Conservation (phyloP, 1,284 basidiomycete genomes). For the Schizophyllum commune region DNA sequence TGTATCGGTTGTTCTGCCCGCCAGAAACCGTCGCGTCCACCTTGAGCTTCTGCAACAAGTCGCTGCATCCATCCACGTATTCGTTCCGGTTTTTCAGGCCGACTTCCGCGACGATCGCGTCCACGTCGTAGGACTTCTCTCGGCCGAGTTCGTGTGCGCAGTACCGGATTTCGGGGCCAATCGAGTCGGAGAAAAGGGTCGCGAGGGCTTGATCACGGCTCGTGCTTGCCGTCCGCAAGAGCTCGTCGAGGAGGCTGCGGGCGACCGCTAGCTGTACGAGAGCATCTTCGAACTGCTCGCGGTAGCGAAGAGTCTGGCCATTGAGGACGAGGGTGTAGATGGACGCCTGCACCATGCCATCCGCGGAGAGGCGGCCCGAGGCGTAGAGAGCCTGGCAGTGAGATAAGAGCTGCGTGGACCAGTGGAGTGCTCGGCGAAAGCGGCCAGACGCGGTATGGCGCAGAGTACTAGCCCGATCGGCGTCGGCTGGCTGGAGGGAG, state of each 20-base stretch:
- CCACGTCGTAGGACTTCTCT: conserved; percentile 75
- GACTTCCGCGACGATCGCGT: conserved; percentile 70
- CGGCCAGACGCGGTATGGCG: conserved; percentile 74
- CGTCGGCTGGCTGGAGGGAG: conserved; percentile 45
- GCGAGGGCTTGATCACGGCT: conserved; percentile 89
- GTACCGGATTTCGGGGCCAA: conserved; percentile 88
- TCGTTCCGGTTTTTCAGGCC: conserved; percentile 51
- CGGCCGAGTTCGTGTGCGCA: conserved; percentile 84
- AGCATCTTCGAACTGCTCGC: conserved; percentile 74
- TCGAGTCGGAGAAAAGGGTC: conserved; percentile 76
- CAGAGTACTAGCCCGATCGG: conserved; percentile 44
- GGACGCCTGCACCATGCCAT: conserved; percentile 52
- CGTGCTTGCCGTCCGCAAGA: conserved; percentile 64
- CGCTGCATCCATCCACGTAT: conserved; percentile 61
- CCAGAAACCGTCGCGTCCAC: conserved; percentile 31
- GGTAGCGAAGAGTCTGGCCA: conserved; percentile 66
- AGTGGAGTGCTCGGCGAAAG: conserved; percentile 80
- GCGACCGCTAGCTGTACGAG: conserved; percentile 74
- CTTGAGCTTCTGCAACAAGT: conserved; percentile 46
- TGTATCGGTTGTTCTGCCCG: conserved; percentile 40
- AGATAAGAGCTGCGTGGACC: conserved; percentile 72
- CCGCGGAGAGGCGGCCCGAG: conserved; percentile 44
- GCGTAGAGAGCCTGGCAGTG: conserved; percentile 62
- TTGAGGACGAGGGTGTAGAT: conserved; percentile 68
- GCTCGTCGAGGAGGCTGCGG: conserved; percentile 65